A percentile compares a stretch with the other conserved stretches of the same genome.
These are phyloP conservation scores for Mentha longifolia DNA, from an alignment of 257 asterid genomes.

Conservation along the genomic window DNA sequence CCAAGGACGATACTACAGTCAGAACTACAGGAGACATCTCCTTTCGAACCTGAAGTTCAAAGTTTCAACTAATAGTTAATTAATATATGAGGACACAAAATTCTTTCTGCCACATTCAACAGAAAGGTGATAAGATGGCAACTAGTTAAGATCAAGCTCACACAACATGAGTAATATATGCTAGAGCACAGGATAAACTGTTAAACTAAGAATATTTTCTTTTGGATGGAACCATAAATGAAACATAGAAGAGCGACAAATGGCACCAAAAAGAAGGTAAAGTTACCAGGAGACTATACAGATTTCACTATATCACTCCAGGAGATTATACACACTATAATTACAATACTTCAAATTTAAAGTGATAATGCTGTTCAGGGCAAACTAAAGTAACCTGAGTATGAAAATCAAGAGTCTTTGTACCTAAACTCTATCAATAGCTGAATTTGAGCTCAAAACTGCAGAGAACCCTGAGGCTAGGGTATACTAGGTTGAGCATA, in stretches of 20 bases:
- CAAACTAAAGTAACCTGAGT: not conserved
- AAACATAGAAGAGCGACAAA: not conserved
- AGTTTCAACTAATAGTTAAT: conserved; percentile 16
- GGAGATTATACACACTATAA: not conserved
- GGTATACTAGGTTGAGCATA: not conserved
- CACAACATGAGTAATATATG: not conserved
- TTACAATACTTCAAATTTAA: not conserved
- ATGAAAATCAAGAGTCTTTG: not conserved
- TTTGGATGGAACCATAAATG: not conserved
- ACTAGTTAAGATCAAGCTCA: not conserved
- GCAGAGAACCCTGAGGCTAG: not conserved
- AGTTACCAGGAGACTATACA: not conserved
- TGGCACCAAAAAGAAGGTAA: not conserved
- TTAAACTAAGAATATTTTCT: not conserved
- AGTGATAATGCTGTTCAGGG: not conserved
- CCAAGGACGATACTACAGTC: conserved; percentile 78
- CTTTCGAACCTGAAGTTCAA: conserved; percentile 70
- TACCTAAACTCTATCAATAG: not conserved
- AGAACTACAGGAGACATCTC: conserved; percentile 85
- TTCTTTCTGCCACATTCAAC: not conserved
- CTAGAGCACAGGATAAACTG: not conserved
- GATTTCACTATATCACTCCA: not conserved
- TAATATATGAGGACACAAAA: not conserved
- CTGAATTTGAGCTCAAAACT: not conserved
- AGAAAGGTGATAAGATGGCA: not conserved